Percentiles rank a stretch among this genome's conserved stretches.
Evolutionary conservation across 2,329 filamentous ascomycete species (phyloP).

Genomic region (Tolypocladium album): DNA sequence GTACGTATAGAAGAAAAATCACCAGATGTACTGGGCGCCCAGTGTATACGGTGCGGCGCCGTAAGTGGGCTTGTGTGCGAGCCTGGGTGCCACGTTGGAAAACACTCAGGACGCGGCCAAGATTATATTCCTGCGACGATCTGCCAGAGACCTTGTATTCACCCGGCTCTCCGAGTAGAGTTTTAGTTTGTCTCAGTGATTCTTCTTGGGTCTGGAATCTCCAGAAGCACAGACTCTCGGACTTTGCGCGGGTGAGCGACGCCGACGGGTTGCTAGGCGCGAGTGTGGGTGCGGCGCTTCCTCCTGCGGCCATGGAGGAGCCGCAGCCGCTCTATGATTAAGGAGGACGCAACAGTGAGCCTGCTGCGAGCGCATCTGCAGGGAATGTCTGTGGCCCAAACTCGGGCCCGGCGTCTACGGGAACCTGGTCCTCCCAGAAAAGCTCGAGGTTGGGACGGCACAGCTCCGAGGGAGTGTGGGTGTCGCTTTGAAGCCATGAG

Average conservation of each 20-base stretch:
- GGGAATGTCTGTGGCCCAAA: background rate
- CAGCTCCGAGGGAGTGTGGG: background rate
- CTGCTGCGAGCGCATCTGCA: background rate
- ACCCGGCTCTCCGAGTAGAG: background rate
- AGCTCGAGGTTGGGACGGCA: background rate
- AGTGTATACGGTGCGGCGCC: background rate
- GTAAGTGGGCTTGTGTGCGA: background rate
- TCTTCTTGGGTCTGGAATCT: background rate
- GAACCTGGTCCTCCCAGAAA: background rate
- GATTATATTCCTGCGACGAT: background rate
- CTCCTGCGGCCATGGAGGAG: background rate
- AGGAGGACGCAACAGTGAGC: background rate
- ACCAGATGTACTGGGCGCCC: background rate
- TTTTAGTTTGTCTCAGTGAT: background rate
- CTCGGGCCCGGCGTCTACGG: background rate
- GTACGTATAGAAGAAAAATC: too few relatives aligned
- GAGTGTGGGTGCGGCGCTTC: background rate
- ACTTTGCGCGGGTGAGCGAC: background rate
- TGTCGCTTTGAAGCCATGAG: background rate
- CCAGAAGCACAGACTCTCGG: background rate
- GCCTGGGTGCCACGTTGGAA: background rate
- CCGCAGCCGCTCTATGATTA: background rate
- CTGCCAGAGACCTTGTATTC: background rate
- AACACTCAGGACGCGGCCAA: background rate
- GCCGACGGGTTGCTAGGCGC: background rate